phyloP scores from a whole-genome alignment of 148 eudicot genomes.

The Chenopodium album region DNA sequence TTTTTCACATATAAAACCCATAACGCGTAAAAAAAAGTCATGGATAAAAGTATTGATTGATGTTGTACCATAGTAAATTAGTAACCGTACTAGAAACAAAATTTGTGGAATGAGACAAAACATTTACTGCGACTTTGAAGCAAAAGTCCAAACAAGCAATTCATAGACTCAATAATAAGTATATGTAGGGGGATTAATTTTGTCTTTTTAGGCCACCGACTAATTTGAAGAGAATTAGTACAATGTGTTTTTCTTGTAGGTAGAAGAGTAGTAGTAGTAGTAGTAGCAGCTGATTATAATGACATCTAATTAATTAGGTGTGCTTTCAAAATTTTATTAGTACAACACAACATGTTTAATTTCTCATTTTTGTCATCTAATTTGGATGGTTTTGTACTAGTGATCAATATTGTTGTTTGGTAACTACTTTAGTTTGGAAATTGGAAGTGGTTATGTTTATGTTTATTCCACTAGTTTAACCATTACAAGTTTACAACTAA shows the following conservation, averaged over 20 bases:
- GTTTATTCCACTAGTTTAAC: background rate
- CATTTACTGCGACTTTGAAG: background rate
- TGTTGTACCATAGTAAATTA: background rate
- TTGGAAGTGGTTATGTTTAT: constrained; percentile 14
- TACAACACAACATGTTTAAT: background rate
- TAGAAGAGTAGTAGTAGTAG: background rate
- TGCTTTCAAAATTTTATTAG: background rate
- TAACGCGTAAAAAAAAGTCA: background rate
- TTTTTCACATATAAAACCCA: no score
- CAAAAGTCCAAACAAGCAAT: background rate
- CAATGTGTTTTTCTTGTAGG: background rate
- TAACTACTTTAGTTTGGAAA: background rate
- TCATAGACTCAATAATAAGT: no score
- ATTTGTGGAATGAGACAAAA: background rate
- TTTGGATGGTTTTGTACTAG: background rate
- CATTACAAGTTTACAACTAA: background rate
- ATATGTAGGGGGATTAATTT: background rate
- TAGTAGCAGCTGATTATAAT: background rate
- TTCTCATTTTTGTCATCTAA: background rate
- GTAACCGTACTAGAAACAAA: background rate
- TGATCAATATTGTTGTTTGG: background rate
- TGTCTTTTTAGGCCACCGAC: constrained; percentile 25
- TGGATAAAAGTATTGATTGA: background rate
- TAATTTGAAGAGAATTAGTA: background rate
- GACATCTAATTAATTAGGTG: constrained; percentile 10